These are phyloP conservation scores for Mercurialis annua DNA, from an alignment of 345 rosid genomes.

Conservation along the genomic window DNA sequence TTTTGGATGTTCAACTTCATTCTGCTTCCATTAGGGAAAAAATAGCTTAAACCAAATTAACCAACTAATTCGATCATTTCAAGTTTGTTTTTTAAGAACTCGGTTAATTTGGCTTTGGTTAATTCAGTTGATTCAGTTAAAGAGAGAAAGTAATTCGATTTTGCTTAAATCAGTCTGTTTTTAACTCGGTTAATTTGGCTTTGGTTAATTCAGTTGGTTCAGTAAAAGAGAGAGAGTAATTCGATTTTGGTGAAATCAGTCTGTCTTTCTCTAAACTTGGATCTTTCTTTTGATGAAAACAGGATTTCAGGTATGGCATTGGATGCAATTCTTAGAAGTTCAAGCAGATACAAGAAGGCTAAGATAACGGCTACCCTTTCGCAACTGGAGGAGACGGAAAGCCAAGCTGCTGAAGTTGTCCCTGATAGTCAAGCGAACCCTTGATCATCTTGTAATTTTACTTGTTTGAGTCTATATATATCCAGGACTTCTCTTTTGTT, in stretches of 20 bases:
- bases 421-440: slow-evolving; percentile 41
- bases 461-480: not conserved
- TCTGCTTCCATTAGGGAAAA: not conserved
- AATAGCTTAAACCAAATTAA: too few relatives aligned
- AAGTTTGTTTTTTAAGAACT: too few relatives aligned
- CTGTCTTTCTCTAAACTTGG: not conserved
- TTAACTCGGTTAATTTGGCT: too few relatives aligned
- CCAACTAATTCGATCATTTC: too few relatives aligned
- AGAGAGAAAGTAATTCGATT: too few relatives aligned
- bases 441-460: not conserved
- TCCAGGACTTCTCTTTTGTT: slow-evolving; percentile 3
- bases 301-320: slow-evolving; percentile 36
- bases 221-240: too few relatives aligned
- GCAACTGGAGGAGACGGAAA: slow-evolving; percentile 35
- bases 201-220: too few relatives aligned
- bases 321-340: slow-evolving; percentile 42
- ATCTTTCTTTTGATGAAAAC: slow-evolving; percentile 10
- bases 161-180: too few relatives aligned
- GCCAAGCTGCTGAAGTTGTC: slow-evolving; percentile 45
- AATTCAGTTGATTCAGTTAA: too few relatives aligned
- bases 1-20: not conserved
- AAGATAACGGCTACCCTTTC: slow-evolving; percentile 46
- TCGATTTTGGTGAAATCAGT: too few relatives aligned
- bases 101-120: too few relatives aligned
- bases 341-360: slow-evolving; percentile 54